These are phyloP conservation scores for Boletus vermiculosoides DNA, from an alignment of 768 basidiomycete species.

Conservation along the genomic window DNA sequence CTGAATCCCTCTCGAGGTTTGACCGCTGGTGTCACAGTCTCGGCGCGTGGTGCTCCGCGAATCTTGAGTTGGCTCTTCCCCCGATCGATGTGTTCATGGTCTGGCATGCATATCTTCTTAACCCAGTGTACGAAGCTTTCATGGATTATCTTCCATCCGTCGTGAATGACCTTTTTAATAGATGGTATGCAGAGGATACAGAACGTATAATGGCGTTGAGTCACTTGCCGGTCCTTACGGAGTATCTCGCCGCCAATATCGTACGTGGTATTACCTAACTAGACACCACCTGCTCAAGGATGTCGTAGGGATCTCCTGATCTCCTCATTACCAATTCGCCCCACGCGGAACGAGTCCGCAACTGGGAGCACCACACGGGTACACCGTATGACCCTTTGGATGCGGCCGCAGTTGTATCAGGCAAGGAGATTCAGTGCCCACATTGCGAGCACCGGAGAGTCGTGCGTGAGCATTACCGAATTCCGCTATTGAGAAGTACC, in stretches of 20 bases:
- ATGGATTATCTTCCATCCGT: not conserved
- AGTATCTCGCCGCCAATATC: conserved; percentile 12
- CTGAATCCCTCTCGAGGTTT: conserved; percentile 26
- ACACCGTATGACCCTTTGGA: conserved; percentile 23
- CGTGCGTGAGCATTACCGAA: conserved; percentile 22
- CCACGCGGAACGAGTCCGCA: conserved; percentile 3
- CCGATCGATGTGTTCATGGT: conserved; percentile 43
- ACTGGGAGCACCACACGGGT: not conserved
- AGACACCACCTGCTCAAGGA: not conserved
- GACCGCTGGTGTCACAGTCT: conserved; percentile 32
- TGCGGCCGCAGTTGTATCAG: conserved; percentile 15
- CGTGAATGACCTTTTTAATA: not conserved
- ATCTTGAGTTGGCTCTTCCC: conserved; percentile 22
- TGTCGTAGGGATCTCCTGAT: conserved; percentile 8
- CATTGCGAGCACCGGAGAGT: conserved; percentile 16
- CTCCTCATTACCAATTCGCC: conserved; percentile 9
- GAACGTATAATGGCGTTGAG: not conserved
- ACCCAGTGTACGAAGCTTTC: conserved; percentile 30
- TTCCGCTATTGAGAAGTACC: not conserved
- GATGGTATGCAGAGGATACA: conserved; percentile 29
- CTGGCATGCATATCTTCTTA: conserved; percentile 41
- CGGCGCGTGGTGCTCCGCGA: not conserved
- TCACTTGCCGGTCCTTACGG: not conserved
- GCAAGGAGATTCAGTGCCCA: conserved; percentile 32
- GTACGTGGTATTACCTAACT: conserved; percentile 1